Conservation (phyloP, 371 early-diverging fungal species). For the Fennellomyces sp. region DNA sequence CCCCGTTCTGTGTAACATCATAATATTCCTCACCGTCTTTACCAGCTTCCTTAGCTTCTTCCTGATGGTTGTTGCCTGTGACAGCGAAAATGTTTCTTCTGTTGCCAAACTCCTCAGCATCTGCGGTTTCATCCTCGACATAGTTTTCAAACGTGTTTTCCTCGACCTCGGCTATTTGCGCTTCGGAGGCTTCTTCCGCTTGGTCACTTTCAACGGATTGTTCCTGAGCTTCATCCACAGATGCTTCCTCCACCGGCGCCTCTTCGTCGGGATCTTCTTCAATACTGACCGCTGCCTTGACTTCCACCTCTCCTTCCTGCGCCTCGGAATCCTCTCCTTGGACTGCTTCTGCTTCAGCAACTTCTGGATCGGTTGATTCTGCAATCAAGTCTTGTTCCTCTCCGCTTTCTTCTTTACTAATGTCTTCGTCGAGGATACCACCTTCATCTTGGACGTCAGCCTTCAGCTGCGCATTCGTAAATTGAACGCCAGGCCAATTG, state of each 20-base stretch:
- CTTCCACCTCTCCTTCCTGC: too few relatives aligned
- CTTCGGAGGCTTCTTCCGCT: neutral
- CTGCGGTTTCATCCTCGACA: neutral
- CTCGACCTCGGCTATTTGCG: neutral
- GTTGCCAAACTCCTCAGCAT: neutral
- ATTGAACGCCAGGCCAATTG: neutral
- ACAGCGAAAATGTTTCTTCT: neutral
- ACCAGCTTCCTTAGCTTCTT: too few relatives aligned
- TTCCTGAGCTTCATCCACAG: neutral
- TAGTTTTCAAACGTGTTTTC: too few relatives aligned
- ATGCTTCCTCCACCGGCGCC: neutral
- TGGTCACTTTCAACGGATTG: neutral
- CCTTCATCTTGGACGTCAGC: neutral
- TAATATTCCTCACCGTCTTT: neutral
- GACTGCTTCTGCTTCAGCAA: neutral
- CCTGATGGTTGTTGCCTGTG: neutral
- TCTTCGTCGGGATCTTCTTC: neutral
- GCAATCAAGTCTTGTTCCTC: neutral
- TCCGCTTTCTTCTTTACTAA: neutral
- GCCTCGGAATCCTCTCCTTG: too few relatives aligned
- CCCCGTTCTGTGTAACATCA: neutral
- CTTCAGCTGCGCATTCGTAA: neutral
- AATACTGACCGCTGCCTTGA: neutral
- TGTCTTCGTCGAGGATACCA: neutral
- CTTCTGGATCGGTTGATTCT: too few relatives aligned